Conservation (phyloP, 495 filamentous ascomycete genomes). For the Lepraria neglecta region DNA sequence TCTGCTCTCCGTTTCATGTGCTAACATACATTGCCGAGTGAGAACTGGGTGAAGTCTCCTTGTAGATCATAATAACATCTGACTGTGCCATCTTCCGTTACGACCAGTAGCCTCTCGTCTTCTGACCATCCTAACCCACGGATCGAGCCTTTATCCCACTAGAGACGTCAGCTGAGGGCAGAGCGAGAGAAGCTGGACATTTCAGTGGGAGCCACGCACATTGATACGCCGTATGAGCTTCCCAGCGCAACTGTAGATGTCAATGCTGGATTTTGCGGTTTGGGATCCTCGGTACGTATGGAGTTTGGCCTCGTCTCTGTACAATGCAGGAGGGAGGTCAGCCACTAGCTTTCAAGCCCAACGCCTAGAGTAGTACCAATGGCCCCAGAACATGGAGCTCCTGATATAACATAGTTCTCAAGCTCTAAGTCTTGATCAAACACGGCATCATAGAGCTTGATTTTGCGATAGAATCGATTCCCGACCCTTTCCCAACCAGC, state of each 20-base stretch:
- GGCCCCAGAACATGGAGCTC: constrained; percentile 91
- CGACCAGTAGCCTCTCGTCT: constrained; percentile 84
- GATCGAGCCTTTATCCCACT: constrained; percentile 90
- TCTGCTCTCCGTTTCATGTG: neutral
- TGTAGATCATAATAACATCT: constrained; percentile 87
- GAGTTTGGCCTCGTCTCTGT: constrained; percentile 82
- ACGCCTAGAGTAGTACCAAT: constrained; percentile 56
- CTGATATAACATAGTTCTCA: constrained; percentile 87
- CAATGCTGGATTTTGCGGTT: constrained; percentile 73
- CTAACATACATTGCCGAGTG: constrained; percentile 68
- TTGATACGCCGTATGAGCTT: constrained; percentile 68
- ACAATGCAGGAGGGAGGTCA: constrained; percentile 56
- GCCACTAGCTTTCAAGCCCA: constrained; percentile 4
- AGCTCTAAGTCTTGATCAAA: constrained; percentile 90
- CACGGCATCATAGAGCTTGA: constrained; percentile 81
- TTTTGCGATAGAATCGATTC: constrained; percentile 88
- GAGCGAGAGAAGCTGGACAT: constrained; percentile 19
- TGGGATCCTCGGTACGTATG: constrained; percentile 65
- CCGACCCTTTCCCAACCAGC: constrained; percentile 91
- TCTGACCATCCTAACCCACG: constrained; percentile 94
- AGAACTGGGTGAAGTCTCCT: constrained; percentile 91
- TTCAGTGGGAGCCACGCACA: constrained; percentile 37
- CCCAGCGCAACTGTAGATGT: constrained; percentile 89
- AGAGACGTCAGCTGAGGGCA: constrained; percentile 29
- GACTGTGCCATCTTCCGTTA: constrained; percentile 85